Evolutionary conservation across 139 green algal genomes (phyloP), one percentile per base, ranked within the genome.

Genomic region (Chlorella sp.): DNA sequence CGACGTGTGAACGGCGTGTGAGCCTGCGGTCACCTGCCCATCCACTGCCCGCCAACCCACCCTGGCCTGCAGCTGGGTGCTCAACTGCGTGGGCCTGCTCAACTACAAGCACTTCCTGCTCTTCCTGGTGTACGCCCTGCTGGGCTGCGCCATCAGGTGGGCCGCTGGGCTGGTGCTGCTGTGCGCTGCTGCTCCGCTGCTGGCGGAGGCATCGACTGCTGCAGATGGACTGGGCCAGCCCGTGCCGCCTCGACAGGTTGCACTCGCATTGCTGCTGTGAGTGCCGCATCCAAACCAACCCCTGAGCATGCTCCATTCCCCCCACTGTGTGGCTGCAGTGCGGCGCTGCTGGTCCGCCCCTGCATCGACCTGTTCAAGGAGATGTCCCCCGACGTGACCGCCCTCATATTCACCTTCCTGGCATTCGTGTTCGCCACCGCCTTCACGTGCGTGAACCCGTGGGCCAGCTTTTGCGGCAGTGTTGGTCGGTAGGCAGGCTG

Each of bases 101-200:
- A 99, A 99, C 88, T 98, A 99, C 92, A 99, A 99, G 91, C 89
- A 89, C 80, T 99, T 99, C 88, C 85, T 98, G 36, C 91, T 98
- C 17, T 99, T 99, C 87, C 84, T 99, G 28, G 48, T 90, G 0
- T 98, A 95, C 81, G 93, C 92, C 0, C 90, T 87, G 34, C 17
- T 95, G 26, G 91, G 86, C 3, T 94, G 81, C 44, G 30, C 83
- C 0, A 40, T 92, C 46, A 88, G 85, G 85, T 88, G 73, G 51
- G 79, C 17, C 14, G 77, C 19, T 40, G 91, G 20, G 40, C 22
- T 78, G 22, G n/a, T 13, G 11, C 36, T 58, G 38, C 72, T 78
- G 36, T 48, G 73, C 16, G 44, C 73, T 30, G 44, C 3, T 9
- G n/a, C n/a, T n/a, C n/a, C n/a, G n/a, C 43, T 80, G 36, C 41